Conservation (phyloP, 2,329 filamentous ascomycete species). For the Neoscytalidium dimidiatum region DNA sequence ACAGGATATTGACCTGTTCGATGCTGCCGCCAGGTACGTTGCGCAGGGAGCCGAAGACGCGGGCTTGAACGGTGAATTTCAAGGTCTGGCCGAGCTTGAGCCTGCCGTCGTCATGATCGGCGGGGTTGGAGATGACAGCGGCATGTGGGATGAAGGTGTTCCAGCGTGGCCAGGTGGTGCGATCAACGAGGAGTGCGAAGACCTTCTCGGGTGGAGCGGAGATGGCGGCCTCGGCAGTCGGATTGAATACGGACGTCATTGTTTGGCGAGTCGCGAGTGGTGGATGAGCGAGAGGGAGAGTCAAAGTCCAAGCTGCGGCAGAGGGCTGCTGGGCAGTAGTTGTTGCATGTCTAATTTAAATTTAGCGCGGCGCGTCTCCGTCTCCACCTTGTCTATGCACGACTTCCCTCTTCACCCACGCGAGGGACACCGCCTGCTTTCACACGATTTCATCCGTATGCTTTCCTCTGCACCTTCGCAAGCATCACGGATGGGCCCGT, state of each 20-base stretch:
- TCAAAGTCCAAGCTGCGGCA: too few species aligned
- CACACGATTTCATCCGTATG: too few species aligned
- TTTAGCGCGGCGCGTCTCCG: too few species aligned
- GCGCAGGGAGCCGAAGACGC: constrained; percentile 3
- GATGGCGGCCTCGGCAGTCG: constrained; percentile 4
- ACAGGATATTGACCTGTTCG: constrained; percentile 6
- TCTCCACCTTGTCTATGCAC: too few species aligned
- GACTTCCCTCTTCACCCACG: too few species aligned
- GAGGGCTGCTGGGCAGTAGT: too few species aligned
- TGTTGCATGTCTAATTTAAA: too few species aligned
- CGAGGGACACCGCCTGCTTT: too few species aligned
- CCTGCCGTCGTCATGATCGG: background rate
- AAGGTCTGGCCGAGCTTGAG: background rate
- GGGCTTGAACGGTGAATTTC: constrained; percentile 2
- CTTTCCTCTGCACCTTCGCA: too few species aligned
- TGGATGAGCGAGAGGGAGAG: too few species aligned
- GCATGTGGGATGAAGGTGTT: constrained; percentile 20
- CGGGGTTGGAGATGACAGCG: background rate
- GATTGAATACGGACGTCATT: constrained; percentile 15
- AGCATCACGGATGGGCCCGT: too few species aligned
- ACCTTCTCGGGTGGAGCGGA: background rate
- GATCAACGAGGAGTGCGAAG: constrained; percentile 16
- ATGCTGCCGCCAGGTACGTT: constrained; percentile 12
- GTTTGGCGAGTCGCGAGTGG: background rate
- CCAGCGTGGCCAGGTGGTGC: constrained; percentile 17